A percentile compares a stretch with the other conserved stretches of the same genome.
phyloP scores from a whole-genome alignment of 768 basidiomycete species.

The Paxillus involutus region DNA sequence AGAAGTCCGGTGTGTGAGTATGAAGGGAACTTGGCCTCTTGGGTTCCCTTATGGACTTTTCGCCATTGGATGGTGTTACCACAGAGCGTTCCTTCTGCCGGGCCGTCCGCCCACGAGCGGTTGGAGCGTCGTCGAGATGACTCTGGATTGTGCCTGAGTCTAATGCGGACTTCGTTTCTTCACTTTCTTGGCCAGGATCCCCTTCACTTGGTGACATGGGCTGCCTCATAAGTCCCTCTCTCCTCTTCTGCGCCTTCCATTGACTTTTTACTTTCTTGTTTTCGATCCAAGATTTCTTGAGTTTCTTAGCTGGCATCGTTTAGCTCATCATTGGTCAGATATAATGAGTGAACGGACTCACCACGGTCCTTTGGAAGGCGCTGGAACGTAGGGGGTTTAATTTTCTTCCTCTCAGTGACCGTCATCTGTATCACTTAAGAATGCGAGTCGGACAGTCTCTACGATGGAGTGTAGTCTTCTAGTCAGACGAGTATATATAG shows the following conservation, averaged over 20 bases:
- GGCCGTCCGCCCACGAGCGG: neutral
- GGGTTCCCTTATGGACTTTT: constrained; percentile 54
- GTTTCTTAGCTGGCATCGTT: constrained; percentile 59
- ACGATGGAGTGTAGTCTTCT: neutral
- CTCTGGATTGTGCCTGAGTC: neutral
- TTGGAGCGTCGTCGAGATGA: neutral
- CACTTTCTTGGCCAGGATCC: neutral
- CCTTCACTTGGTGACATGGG: constrained; percentile 1
- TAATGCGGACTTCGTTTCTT: neutral
- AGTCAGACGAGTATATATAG: too few relatives aligned
- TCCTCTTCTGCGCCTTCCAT: constrained; percentile 73
- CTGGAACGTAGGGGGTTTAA: constrained; percentile 68
- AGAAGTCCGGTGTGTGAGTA: constrained; percentile 48
- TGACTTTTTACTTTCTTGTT: constrained; percentile 73
- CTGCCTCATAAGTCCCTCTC: constrained; percentile 34
- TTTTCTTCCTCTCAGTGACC: constrained; percentile 26
- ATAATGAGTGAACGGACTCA: constrained; percentile 27
- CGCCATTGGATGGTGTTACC: constrained; percentile 7
- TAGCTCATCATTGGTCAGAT: neutral
- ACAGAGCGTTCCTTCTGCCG: constrained; percentile 3
- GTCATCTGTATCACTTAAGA: constrained; percentile 1
- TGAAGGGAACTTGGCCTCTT: constrained; percentile 53
- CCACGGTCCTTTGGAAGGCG: constrained; percentile 67
- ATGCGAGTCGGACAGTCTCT: neutral
- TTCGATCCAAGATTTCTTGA: constrained; percentile 81